Conservation (phyloP, 208 protist species). For the Trypanosoma melophagium region DNA sequence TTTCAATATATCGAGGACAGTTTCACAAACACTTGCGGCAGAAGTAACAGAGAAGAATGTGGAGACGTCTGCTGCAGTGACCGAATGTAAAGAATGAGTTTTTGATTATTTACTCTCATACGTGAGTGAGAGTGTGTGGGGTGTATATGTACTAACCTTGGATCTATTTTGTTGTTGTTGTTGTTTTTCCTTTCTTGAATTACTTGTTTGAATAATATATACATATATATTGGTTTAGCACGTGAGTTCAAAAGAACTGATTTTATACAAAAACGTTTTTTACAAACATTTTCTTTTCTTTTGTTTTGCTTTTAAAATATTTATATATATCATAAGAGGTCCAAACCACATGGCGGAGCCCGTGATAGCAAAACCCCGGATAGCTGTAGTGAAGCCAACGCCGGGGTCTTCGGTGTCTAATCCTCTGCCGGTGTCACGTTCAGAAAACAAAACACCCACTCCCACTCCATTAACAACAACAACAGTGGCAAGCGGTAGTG, state of each 20-base stretch:
- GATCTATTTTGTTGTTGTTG: not conserved
- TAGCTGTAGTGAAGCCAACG: not conserved
- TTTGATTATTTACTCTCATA: not conserved
- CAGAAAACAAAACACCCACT: too few relatives aligned
- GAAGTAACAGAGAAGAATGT: not conserved
- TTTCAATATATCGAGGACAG: not conserved
- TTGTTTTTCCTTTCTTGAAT: not conserved
- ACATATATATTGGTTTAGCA: slow-evolving; percentile 1
- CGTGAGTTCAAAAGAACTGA: too few relatives aligned
- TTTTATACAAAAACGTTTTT: not conserved
- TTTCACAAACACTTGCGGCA: not conserved
- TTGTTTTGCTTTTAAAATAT: not conserved
- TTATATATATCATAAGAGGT: not conserved
- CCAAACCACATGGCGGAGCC: slow-evolving; percentile 19
- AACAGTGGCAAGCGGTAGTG: not conserved
- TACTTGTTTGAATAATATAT: not conserved
- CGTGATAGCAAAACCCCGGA: slow-evolving; percentile 17
- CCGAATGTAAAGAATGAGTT: not conserved
- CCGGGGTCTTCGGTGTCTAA: not conserved
- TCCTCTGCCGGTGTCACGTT: too few relatives aligned
- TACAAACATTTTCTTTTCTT: slow-evolving; percentile 5
- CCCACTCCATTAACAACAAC: not conserved
- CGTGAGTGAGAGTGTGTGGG: too few relatives aligned
- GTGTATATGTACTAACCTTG: too few relatives aligned
- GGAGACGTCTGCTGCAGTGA: not conserved